These are phyloP conservation scores for Daedaleopsis nitida DNA, from an alignment of 768 basidiomycete genomes.

Conservation along the genomic window DNA sequence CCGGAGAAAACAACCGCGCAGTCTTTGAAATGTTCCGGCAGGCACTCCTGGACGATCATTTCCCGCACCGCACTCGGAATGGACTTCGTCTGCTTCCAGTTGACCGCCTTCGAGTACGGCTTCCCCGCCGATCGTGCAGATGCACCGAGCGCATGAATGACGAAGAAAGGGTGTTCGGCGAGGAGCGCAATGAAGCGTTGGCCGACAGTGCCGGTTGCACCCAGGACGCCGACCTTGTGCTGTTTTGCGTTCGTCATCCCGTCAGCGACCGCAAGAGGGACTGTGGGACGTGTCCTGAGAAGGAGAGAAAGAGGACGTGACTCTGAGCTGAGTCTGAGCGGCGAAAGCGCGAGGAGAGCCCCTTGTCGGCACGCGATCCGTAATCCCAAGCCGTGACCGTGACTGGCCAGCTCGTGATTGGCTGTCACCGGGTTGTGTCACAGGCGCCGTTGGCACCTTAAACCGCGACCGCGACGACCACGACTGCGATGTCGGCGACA, in stretches of 20 bases:
- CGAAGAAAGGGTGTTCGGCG: constrained; percentile 87
- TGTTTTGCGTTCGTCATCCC: constrained; percentile 23
- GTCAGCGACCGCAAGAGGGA: constrained; percentile 9
- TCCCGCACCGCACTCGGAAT: constrained; percentile 68
- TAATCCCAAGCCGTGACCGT: constrained; percentile 8
- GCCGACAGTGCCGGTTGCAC: constrained; percentile 93
- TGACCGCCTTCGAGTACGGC: constrained; percentile 67
- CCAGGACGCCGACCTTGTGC: constrained; percentile 72
- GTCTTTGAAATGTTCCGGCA: constrained; percentile 71
- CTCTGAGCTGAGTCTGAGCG: constrained; percentile 8
- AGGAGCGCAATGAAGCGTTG: constrained; percentile 94
- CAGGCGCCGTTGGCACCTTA: not conserved
- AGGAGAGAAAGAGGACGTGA: constrained; percentile 3
- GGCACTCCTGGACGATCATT: constrained; percentile 76
- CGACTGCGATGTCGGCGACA: constrained; percentile 25
- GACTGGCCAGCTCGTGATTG: constrained; percentile 5
- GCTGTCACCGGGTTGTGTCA: not conserved
- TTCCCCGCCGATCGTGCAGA: constrained; percentile 87
- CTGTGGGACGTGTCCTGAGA: constrained; percentile 6
- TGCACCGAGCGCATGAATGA: constrained; percentile 84
- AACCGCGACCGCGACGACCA: constrained; percentile 16
- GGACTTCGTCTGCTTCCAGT: constrained; percentile 85
- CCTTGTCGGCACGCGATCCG: constrained; percentile 12
- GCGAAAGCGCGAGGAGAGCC: constrained; percentile 11
- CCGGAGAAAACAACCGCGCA: constrained; percentile 93